Evolutionary conservation across 2,329 filamentous ascomycete species (phyloP), one percentile per base, ranked within the genome.

Genomic region (Graphiopsis chlorocephala): DNA sequence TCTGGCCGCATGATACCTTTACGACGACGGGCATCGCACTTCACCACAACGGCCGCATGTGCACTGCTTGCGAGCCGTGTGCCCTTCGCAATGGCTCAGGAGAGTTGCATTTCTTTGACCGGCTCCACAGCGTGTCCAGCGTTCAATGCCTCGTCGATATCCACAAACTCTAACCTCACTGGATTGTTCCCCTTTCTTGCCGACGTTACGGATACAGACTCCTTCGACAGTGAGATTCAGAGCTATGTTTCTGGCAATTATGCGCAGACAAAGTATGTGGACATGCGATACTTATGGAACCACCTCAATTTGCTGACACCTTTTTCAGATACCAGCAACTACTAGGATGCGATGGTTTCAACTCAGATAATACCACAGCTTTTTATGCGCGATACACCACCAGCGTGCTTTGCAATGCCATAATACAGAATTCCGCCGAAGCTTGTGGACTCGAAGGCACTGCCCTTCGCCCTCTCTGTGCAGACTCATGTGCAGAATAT

Each of bases 301-400:
- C 14, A 31, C 2, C 12, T 33, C 17, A 25, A 20, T 23, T 25
- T 62, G 38, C 79, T 80, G 65, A 81, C 74, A 69, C 28, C 63
- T 20, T 71, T 67, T 67, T 61, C 73, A 98, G 94, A 82, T 99
- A 94, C 78, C 84, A 91, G 76, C 83, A 85, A 61, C 82, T 92
- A 56, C 85, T 99, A 68, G 94, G 94, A 64, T 99, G 95, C 76
- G 83, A 85, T 56, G 85, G 86, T 67, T 83, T 97, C 72, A 87
- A 95, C 73, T 84, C 93, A 64, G 87, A 86, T 64, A 91, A 96
- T 75, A 89, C 92, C 4, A 89, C 87, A 70, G 85, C 90, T 72
- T 86, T 93, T 73, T 99, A 99, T 79, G 94, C 95, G 57, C 90
- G 95, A 72, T 99, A 94, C 79, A 96, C 94, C 5, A 95, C 88